Base-by-base conservation (phyloP, 371 early-diverging fungal genomes). In the Mortierella sp. region DNA sequence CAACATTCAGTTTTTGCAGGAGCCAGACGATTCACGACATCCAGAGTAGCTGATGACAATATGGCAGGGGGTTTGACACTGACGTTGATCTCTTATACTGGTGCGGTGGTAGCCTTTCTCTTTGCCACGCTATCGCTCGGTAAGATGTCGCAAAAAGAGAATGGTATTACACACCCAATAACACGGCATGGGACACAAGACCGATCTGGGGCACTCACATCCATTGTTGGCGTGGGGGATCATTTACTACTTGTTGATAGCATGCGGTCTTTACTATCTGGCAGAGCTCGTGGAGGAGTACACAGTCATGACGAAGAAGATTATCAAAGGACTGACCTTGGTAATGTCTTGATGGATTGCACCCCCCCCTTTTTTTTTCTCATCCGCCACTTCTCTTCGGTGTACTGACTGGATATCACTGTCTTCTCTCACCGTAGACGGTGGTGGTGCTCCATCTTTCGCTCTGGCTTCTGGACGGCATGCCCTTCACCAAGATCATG, bases 181-280 rank as follows among this genome's bases (percentile, higher is more conserved):
- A 34, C 34, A n/a, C n/a, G n/a, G n/a, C n/a, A n/a, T 34, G 34
- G 34, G 34, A 34, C 34, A 7, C 7, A 34, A 34, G 10, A 10
- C 34, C 10, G 7, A 1, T 30, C 34, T 31, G 21, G 0, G 13
- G 3, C 12, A 6, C 38, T n/a, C 34, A 34, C 10, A 4, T 4
- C 34, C 34, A 34, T 34, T 34, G 7, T 34, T 34, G 34, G n/a
- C n/a, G n/a, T n/a, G n/a, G n/a, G n/a, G n/a, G n/a, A n/a, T n/a
- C n/a, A n/a, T n/a, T n/a, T n/a, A n/a, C n/a, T n/a, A n/a, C n/a
- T n/a, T n/a, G n/a, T n/a, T n/a, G n/a, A 31, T 70, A 94, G 95
- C 94, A 23, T 92, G 93, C 74, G 94, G 94, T 1, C 84, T 95
- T 49, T 95, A 95, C 34, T 72, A 67, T 59, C 54, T 74, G 23